Percentiles rank a stretch among this genome's conserved stretches.
phyloP scores from a whole-genome alignment of 805 yeast species.

The Nakazawaea populi region DNA sequence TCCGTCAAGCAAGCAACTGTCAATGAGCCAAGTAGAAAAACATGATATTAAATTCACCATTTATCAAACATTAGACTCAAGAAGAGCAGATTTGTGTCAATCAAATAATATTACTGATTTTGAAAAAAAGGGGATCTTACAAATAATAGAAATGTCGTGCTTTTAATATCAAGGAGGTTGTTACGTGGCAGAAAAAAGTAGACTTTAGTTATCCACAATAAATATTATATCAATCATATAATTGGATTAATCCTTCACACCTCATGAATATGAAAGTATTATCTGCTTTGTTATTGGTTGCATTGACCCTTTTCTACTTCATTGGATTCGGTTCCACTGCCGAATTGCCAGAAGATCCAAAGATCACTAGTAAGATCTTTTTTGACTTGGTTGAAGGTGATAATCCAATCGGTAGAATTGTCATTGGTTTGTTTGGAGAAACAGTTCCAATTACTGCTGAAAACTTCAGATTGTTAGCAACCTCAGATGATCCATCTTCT shows the following conservation, averaged over 20 bases:
- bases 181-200: too few species aligned
- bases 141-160: too few species aligned
- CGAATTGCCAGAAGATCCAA: conserved; percentile 35
- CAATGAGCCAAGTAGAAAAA: too few species aligned
- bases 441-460: conserved; percentile 85
- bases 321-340: neutral
- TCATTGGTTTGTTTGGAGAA: conserved; percentile 81
- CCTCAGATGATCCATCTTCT: conserved; percentile 66
- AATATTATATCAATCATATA: too few species aligned
- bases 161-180: too few species aligned
- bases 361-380: conserved; percentile 72
- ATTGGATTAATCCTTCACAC: conserved; percentile 3
- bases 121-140: too few species aligned
- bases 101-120: too few species aligned
- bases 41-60: too few species aligned
- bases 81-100: too few species aligned
- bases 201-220: too few species aligned
- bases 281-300: conserved; percentile 9
- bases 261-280: conserved; percentile 13
- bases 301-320: conserved; percentile 9
- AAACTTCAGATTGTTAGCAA: conserved; percentile 76
- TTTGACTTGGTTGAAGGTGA: conserved; percentile 85
- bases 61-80: too few species aligned
- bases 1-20: too few species aligned
- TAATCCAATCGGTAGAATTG: conserved; percentile 70